Base-by-base conservation (phyloP, 148 eudicot genomes). In the Heliamphora exappendiculata region DNA sequence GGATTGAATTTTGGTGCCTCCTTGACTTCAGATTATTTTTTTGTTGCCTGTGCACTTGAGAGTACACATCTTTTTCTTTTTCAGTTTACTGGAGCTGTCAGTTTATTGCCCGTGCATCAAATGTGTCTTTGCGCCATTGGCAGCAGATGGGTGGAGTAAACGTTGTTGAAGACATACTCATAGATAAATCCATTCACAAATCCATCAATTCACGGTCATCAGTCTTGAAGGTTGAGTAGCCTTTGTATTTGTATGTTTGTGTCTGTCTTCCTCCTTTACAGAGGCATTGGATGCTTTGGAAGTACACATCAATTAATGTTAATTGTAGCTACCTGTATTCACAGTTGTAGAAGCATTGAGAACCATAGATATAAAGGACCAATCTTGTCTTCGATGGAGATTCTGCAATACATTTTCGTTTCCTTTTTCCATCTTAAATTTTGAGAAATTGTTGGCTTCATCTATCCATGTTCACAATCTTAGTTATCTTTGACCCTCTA, bases 71-170 rank as follows among this genome's bases (percentile, higher is more conserved):
- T 67, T 39, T 22, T 83, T 37, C 59, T 68, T 75, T 73, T 74
- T 53, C 87, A 95, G 99, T 93, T 83, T 87, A 89, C 67, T 93
- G 96, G 99, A 95, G 89, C 78, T 95, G 99, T 83, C 97, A 95
- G 67, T 87, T 92, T 71, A 88, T 93, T 70, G 96, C 92, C 24
- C 96, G 88, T 83, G 88, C 93, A 45, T 92, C 99, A 76, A 95
- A 92, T 82, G 82, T 81, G 62, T 92, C 98, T 67, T 67, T 92
- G 82, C 83, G 72, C 59, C 94, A 91, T 77, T 95, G 99, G 99
- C 90, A 85, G 80, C 87, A 88, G 83, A 91, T 95, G 97, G 90
- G 89, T 28, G 99, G 99, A 76, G 93, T 88, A 28, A 88, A 70
- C 78, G 90, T 95, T 62, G 81, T 82, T 47, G 89, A 86, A 54